Evolutionary conservation across 2,329 filamentous ascomycete species (phyloP), one percentile per base, ranked within the genome.

Genomic region (Proliferodiscus dingleyae): DNA sequence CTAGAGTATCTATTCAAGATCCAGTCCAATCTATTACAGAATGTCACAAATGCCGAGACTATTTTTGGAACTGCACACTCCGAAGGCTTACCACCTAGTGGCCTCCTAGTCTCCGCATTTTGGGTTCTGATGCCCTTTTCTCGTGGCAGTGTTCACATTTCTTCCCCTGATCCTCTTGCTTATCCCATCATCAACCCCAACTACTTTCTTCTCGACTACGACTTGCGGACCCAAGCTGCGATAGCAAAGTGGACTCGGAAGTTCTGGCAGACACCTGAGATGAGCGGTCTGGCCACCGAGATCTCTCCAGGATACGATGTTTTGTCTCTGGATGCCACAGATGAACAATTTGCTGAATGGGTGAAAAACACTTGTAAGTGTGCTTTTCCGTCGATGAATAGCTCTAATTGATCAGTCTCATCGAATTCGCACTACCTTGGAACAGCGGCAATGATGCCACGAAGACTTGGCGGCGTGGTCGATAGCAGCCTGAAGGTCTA

Each of bases 1-100:
- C 61, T 64, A 9, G 50, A 75, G 22, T 64, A 71, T 46, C 56
- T 73, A 2, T 64, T 77, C 29, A 58, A 60, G 8, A 57, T 71
- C 4, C 71, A 77, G 56, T 64, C 74, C 48, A 66, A 72, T 43
- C 60, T 77, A 11, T 66, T 78, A 13, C 76, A 76, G 57, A 58
- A 63, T 15, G 48, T 40, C 21, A 47, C 19, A 4, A 13, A 33
- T 30, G 23, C 34, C 10, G 59, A 62, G 0, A 63, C 66, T 1
- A 47, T 52, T 2, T 52, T 52, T 2, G 60, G 54, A 2, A 55
- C 58, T 2, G 53, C 64, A 3, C 33, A 41, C 1, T 24, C 21
- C 2, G 19, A 29, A 6, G 50, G 50, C 3, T 6, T 9, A n/a
- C 23, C 19, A 5, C 29, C 53, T 2, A 61, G 55, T 2, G 56